phyloP scores from a whole-genome alignment of 2,329 filamentous ascomycete genomes.

The Aspergillus neotritici region DNA sequence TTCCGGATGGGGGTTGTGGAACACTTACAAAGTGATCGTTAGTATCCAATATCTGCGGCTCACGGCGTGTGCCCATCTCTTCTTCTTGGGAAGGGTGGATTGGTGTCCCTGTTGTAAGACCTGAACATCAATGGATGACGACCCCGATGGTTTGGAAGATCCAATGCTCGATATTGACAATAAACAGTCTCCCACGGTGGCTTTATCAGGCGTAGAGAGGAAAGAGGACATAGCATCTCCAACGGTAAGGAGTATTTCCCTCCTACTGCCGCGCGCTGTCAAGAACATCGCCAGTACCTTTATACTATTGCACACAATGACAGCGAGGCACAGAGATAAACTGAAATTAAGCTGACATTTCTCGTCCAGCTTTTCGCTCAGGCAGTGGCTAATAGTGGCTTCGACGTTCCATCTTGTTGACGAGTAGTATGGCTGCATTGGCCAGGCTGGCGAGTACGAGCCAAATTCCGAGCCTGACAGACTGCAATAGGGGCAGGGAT shows the following conservation, averaged over 20 bases:
- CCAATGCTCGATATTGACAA: constrained; percentile 1
- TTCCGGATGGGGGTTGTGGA: too few species aligned
- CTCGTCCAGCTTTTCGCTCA: constrained; percentile 17
- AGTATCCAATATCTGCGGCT: constrained; percentile 1
- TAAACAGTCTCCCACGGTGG: constrained; percentile 16
- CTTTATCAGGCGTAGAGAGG: constrained; percentile 20
- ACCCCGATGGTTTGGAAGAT: too few species aligned
- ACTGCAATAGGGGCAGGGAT: too few species aligned
- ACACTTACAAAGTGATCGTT: constrained; percentile 3
- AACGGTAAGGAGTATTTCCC: constrained; percentile 20
- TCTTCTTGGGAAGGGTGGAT: not conserved
- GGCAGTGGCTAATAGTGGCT: constrained; percentile 15
- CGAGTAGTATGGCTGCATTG: not conserved
- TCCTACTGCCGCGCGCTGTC: constrained; percentile 6
- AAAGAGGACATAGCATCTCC: constrained; percentile 33
- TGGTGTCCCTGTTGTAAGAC: not conserved
- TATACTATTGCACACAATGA: constrained; percentile 22
- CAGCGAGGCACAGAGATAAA: constrained; percentile 13
- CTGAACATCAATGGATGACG: not conserved
- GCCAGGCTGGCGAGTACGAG: too few species aligned
- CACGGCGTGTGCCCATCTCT: constrained; percentile 6
- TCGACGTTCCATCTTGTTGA: not conserved
- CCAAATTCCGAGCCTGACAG: too few species aligned
- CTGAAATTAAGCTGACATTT: constrained; percentile 17
- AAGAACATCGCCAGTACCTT: constrained; percentile 20